Base-by-base conservation (phyloP, 78 protist genomes). In the Dictyostelium capitatum region DNA sequence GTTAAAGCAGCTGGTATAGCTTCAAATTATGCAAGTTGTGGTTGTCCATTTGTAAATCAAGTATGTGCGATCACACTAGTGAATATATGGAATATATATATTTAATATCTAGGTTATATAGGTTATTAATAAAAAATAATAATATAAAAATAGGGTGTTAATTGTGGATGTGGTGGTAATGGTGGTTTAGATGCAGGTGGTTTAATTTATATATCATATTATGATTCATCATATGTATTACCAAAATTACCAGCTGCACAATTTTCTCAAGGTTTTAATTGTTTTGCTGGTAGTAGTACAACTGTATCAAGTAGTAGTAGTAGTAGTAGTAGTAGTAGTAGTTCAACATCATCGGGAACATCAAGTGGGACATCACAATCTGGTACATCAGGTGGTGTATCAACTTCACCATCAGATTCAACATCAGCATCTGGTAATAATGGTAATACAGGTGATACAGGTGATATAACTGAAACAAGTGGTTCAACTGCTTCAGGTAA, bases 81-180 rank as follows among this genome's bases (percentile, higher is more conserved):
- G 43, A 37, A 37, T 37, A 37, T 37, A 37, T 37, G 43, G 43
- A 37, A 37, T 37, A 37, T 37, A 37, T n/a, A n/a, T n/a, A n/a
- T n/a, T n/a, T n/a, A n/a, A n/a, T n/a, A n/a, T n/a, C n/a, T n/a
- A n/a, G 9, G 43, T 65, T 25, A 20, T n/a, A 57, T 14, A 57
- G 6, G 10, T 57, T 11, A 57, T 20, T 48, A 48, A 48, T 12
- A 57, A 14, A 12, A 7, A 20, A 12, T n/a, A 57, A 57, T 12
- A 37, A 37, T 37, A 37, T 37, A 37, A 30, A 75, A 62, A 14
- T 80, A 75, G 7, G 87, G 87, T n/a, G 46, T 59, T 20, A 14
- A 20, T 6, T 80, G 87, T 48, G 56, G 51, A 23, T 80, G 87
- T 51, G 82, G 82, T 64, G 87, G 87, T 20, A 17, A 9, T 64